Evolutionary conservation across 768 basidiomycete species (phyloP).

Genomic region (Hygrocybe punicea): DNA sequence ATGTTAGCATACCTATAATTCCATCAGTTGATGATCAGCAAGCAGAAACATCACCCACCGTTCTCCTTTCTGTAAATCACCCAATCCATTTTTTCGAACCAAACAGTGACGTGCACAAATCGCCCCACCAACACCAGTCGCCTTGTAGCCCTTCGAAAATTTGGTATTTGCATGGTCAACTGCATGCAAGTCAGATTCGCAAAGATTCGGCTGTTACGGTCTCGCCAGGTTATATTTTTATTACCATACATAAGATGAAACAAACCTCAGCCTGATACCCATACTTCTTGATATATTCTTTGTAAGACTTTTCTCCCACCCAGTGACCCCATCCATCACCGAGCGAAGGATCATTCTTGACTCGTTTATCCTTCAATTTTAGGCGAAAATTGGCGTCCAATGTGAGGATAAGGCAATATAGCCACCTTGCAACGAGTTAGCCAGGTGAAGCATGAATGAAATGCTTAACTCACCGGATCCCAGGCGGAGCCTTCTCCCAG

Average conservation of each 20-base stretch:
- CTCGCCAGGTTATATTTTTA: background rate
- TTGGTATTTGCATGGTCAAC: slow-evolving; percentile 9
- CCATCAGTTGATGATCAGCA: background rate
- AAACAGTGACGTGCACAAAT: slow-evolving; percentile 34
- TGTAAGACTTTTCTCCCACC: slow-evolving; percentile 10
- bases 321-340: slow-evolving; percentile 22
- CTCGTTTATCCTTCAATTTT: slow-evolving; percentile 19
- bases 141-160: slow-evolving; percentile 13
- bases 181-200: slow-evolving; percentile 10
- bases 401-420: slow-evolving; percentile 23
- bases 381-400: slow-evolving; percentile 35
- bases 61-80: slow-evolving; percentile 36
- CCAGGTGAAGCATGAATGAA: background rate
- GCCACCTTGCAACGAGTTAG: slow-evolving; percentile 22
- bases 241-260: background rate
- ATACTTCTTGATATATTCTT: slow-evolving; percentile 5
- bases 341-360: slow-evolving; percentile 20
- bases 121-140: slow-evolving; percentile 28
- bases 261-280: slow-evolving; percentile 12
- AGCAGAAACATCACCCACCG: slow-evolving; percentile 16
- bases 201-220: slow-evolving; percentile 7
- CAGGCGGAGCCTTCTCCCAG: slow-evolving; percentile 11
- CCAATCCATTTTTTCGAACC: slow-evolving; percentile 24
- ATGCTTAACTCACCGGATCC: background rate
- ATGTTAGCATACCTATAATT: slow-evolving; percentile 28